Evolutionary conservation across 306 rosid species (phyloP).

Genomic region (Arachis stenosperma): DNA sequence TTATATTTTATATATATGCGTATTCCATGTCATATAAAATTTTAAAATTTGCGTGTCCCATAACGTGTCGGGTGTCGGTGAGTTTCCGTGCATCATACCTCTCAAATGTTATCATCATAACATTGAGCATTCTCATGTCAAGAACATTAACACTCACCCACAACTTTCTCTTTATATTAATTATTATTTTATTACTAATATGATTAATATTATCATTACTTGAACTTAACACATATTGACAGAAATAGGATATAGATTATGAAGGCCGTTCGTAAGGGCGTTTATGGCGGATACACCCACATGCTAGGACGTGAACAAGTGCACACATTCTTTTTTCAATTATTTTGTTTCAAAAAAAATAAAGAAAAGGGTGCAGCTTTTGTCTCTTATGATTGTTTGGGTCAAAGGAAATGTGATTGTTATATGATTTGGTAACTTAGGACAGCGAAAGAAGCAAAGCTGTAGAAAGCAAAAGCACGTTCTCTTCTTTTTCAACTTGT

Average conservation of each 20-base stretch:
- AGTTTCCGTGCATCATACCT: no score
- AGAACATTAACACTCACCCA: no score
- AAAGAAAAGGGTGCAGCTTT: not conserved
- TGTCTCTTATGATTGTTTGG: not conserved
- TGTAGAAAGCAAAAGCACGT: constrained; percentile 16
- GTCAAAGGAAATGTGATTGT: constrained; percentile 17
- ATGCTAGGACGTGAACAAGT: constrained; percentile 1
- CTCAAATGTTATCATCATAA: no score
- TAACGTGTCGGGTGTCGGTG: no score
- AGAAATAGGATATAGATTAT: not conserved
- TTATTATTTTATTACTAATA: no score
- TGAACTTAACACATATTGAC: not conserved
- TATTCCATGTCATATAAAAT: no score
- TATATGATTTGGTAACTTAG: constrained; percentile 11
- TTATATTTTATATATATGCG: no score
- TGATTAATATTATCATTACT: not conserved
- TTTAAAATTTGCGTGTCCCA: no score
- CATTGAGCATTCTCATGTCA: no score
- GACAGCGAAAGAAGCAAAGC: not conserved
- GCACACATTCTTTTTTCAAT: no score
- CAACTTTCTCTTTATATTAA: no score
- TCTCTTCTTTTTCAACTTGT: constrained; percentile 10
- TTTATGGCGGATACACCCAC: constrained; percentile 12
- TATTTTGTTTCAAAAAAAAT: not conserved
- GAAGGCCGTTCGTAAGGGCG: constrained; percentile 19